A percentile compares a stretch with the other conserved stretches of the same genome.
These are phyloP conservation scores for Pachyrhizus erosus DNA, from an alignment of 306 rosid genomes.

Conservation along the genomic window DNA sequence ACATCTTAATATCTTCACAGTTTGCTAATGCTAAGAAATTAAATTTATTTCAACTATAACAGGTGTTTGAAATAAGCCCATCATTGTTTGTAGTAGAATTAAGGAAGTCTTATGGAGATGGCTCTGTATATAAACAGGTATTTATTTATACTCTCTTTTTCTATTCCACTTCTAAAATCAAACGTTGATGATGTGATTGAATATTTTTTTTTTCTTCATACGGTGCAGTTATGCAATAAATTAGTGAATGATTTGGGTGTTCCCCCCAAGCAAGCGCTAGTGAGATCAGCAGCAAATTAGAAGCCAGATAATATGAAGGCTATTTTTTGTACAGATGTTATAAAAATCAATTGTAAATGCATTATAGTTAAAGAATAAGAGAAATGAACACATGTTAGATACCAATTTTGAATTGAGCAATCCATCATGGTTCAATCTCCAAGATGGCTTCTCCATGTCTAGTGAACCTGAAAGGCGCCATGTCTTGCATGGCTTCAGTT, in stretches of 20 bases:
- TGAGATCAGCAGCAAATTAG: constrained; percentile 45
- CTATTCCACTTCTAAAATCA: neutral
- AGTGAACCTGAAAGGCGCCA: neutral
- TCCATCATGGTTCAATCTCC: neutral
- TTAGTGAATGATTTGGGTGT: constrained; percentile 75
- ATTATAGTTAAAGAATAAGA: neutral
- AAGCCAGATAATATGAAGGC: neutral
- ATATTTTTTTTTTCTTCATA: constrained; percentile 24
- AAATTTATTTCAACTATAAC: constrained; percentile 27
- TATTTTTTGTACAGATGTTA: neutral
- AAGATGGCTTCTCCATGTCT: neutral
- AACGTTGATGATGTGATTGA: constrained; percentile 19
- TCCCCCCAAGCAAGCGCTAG: constrained; percentile 52
- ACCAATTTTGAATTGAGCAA: constrained; percentile 24
- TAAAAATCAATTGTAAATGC: constrained; percentile 5
- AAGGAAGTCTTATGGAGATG: constrained; percentile 81
- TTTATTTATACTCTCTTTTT: constrained; percentile 13
- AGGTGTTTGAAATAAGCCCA: constrained; percentile 85
- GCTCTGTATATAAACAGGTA: constrained; percentile 86
- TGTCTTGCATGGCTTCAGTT: neutral
- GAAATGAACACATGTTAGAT: neutral
- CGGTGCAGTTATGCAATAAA: constrained; percentile 76
- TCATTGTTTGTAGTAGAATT: constrained; percentile 78
- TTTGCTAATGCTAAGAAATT: constrained; percentile 11
- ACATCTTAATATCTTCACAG: constrained; percentile 9